phyloP scores from a whole-genome alignment of 1,284 basidiomycete species.

The Microbotryum violaceum region DNA sequence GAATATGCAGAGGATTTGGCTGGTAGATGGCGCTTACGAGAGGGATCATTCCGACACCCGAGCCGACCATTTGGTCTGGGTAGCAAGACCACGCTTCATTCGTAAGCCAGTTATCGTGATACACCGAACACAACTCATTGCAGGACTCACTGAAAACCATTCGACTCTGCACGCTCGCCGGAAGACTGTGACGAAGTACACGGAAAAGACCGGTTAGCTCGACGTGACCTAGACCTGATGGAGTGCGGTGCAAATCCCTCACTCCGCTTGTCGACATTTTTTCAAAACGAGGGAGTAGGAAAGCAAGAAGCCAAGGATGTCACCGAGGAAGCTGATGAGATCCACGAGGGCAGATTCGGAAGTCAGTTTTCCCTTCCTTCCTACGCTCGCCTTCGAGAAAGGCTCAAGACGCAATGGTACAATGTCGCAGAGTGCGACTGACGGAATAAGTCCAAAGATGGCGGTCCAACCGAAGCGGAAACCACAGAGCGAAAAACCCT shows the following conservation, averaged over 20 bases:
- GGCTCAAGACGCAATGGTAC: too few relatives aligned
- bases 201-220: too few relatives aligned
- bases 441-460: conserved; percentile 20
- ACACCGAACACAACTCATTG: too few relatives aligned
- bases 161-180: too few relatives aligned
- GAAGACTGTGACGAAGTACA: too few relatives aligned
- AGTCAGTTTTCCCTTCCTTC: too few relatives aligned
- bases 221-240: too few relatives aligned
- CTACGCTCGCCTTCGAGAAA: too few relatives aligned
- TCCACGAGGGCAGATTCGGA: conserved; percentile 7
- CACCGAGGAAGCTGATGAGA: conserved; percentile 26
- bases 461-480: conserved; percentile 20
- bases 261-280: conserved; percentile 30
- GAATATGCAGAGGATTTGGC: too few relatives aligned
- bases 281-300: conserved; percentile 29
- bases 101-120: too few relatives aligned
- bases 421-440: neutral
- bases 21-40: neutral
- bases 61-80: neutral
- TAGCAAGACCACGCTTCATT: too few relatives aligned
- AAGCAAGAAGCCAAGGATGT: conserved; percentile 30
- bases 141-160: too few relatives aligned
- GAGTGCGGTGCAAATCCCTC: neutral
- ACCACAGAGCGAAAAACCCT: conserved; percentile 65
- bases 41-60: conserved; percentile 1